These are phyloP conservation scores for Tephrocybe sp. DNA, from an alignment of 768 basidiomycete species.

Conservation along the genomic window DNA sequence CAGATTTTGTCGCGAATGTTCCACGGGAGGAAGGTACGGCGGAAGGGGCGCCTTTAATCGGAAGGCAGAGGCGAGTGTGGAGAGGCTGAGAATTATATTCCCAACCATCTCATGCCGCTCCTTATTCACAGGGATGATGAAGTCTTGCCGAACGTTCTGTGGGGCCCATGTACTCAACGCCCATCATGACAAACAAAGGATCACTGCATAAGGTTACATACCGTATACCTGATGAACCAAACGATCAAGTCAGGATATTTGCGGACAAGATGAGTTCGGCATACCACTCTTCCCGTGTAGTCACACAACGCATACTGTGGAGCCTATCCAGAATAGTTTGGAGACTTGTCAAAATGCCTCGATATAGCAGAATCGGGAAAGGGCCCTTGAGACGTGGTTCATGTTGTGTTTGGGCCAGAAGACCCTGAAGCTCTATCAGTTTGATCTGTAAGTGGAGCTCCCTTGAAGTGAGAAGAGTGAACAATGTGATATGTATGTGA, in stretches of 20 bases:
- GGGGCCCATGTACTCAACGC: slow-evolving; percentile 2
- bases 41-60: slow-evolving; percentile 90
- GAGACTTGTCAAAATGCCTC: slow-evolving; percentile 76
- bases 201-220: slow-evolving; percentile 27
- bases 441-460: slow-evolving; percentile 93
- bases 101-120: slow-evolving; percentile 94
- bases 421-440: slow-evolving; percentile 78
- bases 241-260: background rate
- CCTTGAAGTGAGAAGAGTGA: slow-evolving; percentile 43
- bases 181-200: background rate
- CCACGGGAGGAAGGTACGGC: slow-evolving; percentile 93
- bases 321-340: slow-evolving; percentile 86
- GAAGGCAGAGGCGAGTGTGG: slow-evolving; percentile 77
- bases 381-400: slow-evolving; percentile 96
- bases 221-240: slow-evolving; percentile 61
- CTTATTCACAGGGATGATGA: slow-evolving; percentile 86
- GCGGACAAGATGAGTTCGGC: slow-evolving; percentile 19
- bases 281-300: slow-evolving; percentile 91
- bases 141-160: slow-evolving; percentile 81
- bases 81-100: slow-evolving; percentile 90
- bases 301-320: slow-evolving; percentile 98
- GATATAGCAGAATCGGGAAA: slow-evolving; percentile 85
- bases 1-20: slow-evolving; percentile 76
- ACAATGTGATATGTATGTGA: background rate
- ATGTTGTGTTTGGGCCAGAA: slow-evolving; percentile 87